Evolutionary conservation across 306 rosid species (phyloP), one percentile per base, ranked within the genome.

Genomic region (Cicer cuneatum): DNA sequence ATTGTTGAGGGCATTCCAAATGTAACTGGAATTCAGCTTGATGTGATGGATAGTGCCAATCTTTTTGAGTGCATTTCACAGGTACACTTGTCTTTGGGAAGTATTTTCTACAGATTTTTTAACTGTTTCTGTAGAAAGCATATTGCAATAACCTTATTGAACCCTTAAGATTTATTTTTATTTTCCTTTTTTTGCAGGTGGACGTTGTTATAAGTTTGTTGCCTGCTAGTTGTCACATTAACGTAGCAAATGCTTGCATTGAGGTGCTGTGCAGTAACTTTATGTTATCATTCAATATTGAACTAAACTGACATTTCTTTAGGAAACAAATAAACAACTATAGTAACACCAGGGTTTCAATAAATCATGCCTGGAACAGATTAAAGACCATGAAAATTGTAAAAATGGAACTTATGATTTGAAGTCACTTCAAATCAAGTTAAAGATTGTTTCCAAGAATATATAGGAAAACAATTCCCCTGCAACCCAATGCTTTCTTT

Each of bases 151-250:
- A 47, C 24, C 37, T 72, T 56, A 51, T 70, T 40, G n/a, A 71
- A 29, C 29, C 58, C 40, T 33, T 18, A 4, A 29, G 35, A 29
- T 29, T 29, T 29, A 0, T 29, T 29, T 29, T 29, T 29, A 29
- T 29, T 29, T 3, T 43, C 61, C 14, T 8, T 67, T 7, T 16
- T 41, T 19, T 74, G 24, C 93, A 94, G 98, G 97, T 90, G 85
- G 91, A 88, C 10, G 88, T 91, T 78, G 96, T 94, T 64, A 82
- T 94, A 78, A 94, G 98, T 84, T 77, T 94, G 78, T 85, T 94
- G 61, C 97, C 97, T 2, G 46, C 96, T 12, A 83, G 89, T 85
- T 94, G 88, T 83, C 98, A 94, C 80, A 40, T 80, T 62, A 66
- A 72, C n/a, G 88, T 90, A 58, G 98, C 96, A 73, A 88, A 90